These are phyloP conservation scores for Hypomyces rosellus DNA, from an alignment of 2,329 filamentous ascomycete species.

Conservation along the genomic window DNA sequence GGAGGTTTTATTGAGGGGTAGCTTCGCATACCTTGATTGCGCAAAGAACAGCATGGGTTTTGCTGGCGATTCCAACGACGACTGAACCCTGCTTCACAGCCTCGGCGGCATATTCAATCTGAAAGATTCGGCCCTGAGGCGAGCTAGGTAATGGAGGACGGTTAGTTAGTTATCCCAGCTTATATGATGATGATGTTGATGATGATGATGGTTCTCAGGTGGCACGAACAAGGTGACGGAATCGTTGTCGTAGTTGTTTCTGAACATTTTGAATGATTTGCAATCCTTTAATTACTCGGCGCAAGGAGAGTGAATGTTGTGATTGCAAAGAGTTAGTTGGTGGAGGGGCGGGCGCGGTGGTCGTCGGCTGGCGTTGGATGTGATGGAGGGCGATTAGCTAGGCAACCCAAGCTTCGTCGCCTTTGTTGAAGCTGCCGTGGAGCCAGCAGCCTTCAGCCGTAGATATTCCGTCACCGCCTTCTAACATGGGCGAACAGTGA, in stretches of 20 bases:
- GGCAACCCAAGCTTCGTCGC: slow-evolving; percentile 34
- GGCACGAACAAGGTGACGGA: slow-evolving; percentile 90
- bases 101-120: slow-evolving; percentile 98
- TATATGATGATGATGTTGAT: slow-evolving; percentile 5
- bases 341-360: slow-evolving; percentile 5
- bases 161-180: slow-evolving; percentile 13
- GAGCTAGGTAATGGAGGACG: slow-evolving; percentile 56
- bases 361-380: not conserved
- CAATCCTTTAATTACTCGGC: slow-evolving; percentile 5
- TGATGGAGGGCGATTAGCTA: slow-evolving; percentile 18
- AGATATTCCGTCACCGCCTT: slow-evolving; percentile 21
- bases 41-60: slow-evolving; percentile 93
- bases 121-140: slow-evolving; percentile 97
- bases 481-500: too few species aligned
- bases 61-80: slow-evolving; percentile 93
- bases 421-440: slow-evolving; percentile 15
- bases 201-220: slow-evolving; percentile 6
- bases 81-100: slow-evolving; percentile 99
- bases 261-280: slow-evolving; percentile 67
- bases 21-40: slow-evolving; percentile 75
- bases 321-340: slow-evolving; percentile 4
- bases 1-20: slow-evolving; percentile 3
- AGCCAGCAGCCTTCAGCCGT: slow-evolving; percentile 9
- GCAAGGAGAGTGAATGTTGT: slow-evolving; percentile 2
- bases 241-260: slow-evolving; percentile 99